A percentile compares a stretch with the other conserved stretches of the same genome.
Conservation (phyloP, 148 eudicot genomes). For the Salicornia ramosissima region DNA sequence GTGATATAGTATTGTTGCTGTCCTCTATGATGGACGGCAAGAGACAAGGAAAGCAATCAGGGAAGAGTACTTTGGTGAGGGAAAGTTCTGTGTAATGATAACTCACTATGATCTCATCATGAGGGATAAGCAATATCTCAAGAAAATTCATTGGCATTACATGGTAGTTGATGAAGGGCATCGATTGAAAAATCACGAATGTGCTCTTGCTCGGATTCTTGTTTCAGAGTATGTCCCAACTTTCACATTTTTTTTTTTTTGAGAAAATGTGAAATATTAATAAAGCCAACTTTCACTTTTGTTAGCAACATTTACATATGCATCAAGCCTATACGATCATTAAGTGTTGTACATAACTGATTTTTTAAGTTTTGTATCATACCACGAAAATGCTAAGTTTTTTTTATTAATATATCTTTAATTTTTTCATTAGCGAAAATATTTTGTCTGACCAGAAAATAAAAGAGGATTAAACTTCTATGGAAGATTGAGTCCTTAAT, state of each 20-base stretch:
- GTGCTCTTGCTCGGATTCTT: slow-evolving; percentile 85
- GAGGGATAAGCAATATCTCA: slow-evolving; percentile 85
- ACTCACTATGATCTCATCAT: slow-evolving; percentile 98
- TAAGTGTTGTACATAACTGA: neutral
- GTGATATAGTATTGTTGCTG: slow-evolving; percentile 65
- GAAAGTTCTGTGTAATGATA: slow-evolving; percentile 78
- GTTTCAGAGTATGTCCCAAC: slow-evolving; percentile 67
- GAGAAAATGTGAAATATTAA: too few relatives aligned
- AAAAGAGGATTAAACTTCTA: neutral
- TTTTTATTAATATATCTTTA: too few relatives aligned
- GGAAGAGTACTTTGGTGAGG: slow-evolving; percentile 82
- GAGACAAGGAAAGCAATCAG: slow-evolving; percentile 82
- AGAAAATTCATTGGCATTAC: slow-evolving; percentile 90
- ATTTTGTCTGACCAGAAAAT: neutral
- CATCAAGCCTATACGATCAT: neutral
- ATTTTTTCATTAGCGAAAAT: neutral
- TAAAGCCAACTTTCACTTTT: too few relatives aligned
- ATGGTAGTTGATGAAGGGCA: slow-evolving; percentile 99
- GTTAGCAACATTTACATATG: neutral
- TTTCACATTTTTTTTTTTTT: neutral
- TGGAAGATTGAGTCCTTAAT: slow-evolving; percentile 11
- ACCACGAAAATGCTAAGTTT: neutral
- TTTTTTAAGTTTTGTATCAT: neutral
- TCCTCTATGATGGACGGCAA: slow-evolving; percentile 83
- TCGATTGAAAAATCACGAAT: slow-evolving; percentile 84